Base-by-base conservation (phyloP, 139 green algal species). In the Deuterostichococcus epilithicus region DNA sequence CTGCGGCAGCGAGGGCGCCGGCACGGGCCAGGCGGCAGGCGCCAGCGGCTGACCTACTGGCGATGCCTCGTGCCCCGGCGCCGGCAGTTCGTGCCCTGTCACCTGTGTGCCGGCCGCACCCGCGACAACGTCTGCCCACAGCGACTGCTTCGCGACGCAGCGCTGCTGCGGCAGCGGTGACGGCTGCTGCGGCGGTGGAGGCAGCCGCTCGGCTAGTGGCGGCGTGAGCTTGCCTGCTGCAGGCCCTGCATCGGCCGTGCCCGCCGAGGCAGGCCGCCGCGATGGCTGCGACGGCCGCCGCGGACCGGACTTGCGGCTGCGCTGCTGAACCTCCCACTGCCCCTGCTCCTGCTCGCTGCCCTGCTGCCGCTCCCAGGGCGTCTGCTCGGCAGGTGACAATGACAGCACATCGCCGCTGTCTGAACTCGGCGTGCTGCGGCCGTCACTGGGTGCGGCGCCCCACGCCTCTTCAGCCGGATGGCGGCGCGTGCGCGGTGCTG, bases 281-380 rank as follows among this genome's bases (percentile, higher is more conserved):
- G 52, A 63, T 25, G 52, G 52, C 52, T n/a, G 52, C 26, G 52
- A 20, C 52, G 52, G 52, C 10, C 18, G 52, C 3, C 52, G 18
- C 20, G 52, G 3, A 13, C 52, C 28, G 52, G 52, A 63, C 52
- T 63, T 63, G 52, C 63, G 63, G 63, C 63, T 28, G 2, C 63
- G 63, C 63, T 69, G 63, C 63, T 69, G 63, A 5, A 69, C 63
- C 32, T 69, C 63, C 63, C 63, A 69, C 52, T 63, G n/a, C n/a
- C n/a, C n/a, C 45, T 18, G 15, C 15, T 60, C 45, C 45, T 60
- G 13, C 18, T 60, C 28, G 28, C 5, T 20, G 30, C 15, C 10
- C 63, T 22, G 28, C 63, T 69, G 28, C 5, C 28, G 6, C 30
- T 35, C 63, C 13, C 15, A 60, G 45, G 15, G 13, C 45, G 45